phyloP scores from a whole-genome alignment of 1,139 yeast genomes.

The Scheffersomyces cryptocercus region DNA sequence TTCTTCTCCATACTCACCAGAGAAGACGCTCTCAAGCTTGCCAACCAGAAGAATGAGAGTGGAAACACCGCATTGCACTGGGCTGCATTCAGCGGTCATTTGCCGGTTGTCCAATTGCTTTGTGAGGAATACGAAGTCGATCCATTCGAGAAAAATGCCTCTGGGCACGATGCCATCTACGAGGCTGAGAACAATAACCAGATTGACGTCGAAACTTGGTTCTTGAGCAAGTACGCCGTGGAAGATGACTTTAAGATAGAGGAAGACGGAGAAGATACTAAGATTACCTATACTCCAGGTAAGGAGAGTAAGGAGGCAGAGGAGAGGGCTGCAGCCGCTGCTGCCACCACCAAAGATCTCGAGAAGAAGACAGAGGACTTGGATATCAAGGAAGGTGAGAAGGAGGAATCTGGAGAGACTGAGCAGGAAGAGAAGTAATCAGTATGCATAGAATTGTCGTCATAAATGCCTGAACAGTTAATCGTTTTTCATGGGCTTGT shows the following conservation, averaged over 20 bases:
- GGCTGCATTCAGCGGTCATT: slow-evolving; percentile 90
- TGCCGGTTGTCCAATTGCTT: slow-evolving; percentile 65
- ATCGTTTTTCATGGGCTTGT: too few species aligned
- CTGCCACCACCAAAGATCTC: slow-evolving; percentile 4
- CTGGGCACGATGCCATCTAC: slow-evolving; percentile 80
- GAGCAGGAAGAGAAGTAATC: too few species aligned
- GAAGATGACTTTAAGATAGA: slow-evolving; percentile 57
- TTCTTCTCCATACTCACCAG: slow-evolving; percentile 51
- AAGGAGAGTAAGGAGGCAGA: slow-evolving; percentile 50
- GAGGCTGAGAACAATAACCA: slow-evolving; percentile 82
- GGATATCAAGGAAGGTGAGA: slow-evolving; percentile 5
- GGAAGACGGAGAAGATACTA: slow-evolving; percentile 46
- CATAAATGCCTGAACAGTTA: too few species aligned
- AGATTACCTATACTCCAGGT: slow-evolving; percentile 50
- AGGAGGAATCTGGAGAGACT: too few species aligned
- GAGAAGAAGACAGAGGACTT: slow-evolving; percentile 14
- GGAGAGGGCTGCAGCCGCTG: slow-evolving; percentile 37
- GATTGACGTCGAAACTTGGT: slow-evolving; percentile 68
- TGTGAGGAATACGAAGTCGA: slow-evolving; percentile 79
- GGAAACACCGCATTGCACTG: slow-evolving; percentile 96
- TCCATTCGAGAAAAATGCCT: slow-evolving; percentile 71
- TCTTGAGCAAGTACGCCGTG: slow-evolving; percentile 69
- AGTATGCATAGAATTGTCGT: too few species aligned
- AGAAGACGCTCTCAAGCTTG: slow-evolving; percentile 48
- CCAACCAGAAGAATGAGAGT: slow-evolving; percentile 63